phyloP scores from a whole-genome alignment of 768 basidiomycete genomes.

The Suillus alpinus region DNA sequence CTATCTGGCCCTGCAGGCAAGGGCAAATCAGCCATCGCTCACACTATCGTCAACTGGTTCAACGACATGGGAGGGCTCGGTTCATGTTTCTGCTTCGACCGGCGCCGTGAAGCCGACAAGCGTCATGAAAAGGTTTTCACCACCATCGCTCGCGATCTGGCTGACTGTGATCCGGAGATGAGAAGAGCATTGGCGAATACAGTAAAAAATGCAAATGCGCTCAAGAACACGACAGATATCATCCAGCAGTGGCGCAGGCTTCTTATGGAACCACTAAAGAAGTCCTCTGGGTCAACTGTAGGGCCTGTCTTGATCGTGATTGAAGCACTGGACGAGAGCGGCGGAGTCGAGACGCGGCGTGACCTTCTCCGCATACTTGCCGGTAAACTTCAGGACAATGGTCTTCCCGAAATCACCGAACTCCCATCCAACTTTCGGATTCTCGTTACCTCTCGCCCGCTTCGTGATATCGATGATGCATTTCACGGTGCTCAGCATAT shows the following conservation, averaged over 20 bases:
- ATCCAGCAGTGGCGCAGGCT: slow-evolving; percentile 14
- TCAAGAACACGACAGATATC: background rate
- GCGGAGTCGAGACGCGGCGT: slow-evolving; percentile 8
- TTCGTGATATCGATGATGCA: background rate
- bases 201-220: background rate
- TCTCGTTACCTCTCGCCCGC: slow-evolving; percentile 11
- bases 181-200: background rate
- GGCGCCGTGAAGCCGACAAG: background rate
- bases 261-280: slow-evolving; percentile 12
- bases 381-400: background rate
- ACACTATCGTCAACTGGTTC: slow-evolving; percentile 13
- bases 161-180: slow-evolving; percentile 12
- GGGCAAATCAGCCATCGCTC: slow-evolving; percentile 29
- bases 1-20: slow-evolving; percentile 18
- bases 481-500: background rate
- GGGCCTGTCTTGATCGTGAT: slow-evolving; percentile 23
- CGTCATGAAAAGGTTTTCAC: slow-evolving; percentile 21
- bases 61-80: slow-evolving; percentile 12
- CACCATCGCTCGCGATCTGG: slow-evolving; percentile 26
- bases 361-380: slow-evolving; percentile 20
- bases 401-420: background rate
- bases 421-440: slow-evolving; percentile 10
- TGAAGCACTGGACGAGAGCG: slow-evolving; percentile 23
- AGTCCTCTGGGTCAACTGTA: slow-evolving; percentile 3
- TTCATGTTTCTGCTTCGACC: slow-evolving; percentile 19